Conservation (phyloP, 2,329 filamentous ascomycete species). For the Pestalotiopsis sp. region DNA sequence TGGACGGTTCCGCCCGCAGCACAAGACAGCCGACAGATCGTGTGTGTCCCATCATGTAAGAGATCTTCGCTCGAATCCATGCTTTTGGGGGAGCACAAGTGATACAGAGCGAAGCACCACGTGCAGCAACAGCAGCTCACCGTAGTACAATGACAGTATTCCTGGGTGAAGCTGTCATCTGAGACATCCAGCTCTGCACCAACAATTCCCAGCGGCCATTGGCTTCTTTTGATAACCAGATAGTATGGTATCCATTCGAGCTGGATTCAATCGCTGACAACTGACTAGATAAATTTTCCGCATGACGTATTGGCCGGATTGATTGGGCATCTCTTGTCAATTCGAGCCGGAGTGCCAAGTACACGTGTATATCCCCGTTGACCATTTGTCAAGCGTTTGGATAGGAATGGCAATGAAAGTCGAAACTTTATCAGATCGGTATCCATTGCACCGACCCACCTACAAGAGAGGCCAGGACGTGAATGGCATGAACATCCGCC, state of each 20-base stretch:
- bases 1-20: not conserved
- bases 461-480: not conserved
- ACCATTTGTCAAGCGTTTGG: not conserved
- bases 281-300: not conserved
- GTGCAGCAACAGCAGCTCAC: not conserved
- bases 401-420: not conserved
- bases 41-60: not conserved
- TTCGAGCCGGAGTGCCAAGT: not conserved
- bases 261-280: not conserved
- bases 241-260: not conserved
- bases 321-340: not conserved
- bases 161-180: not conserved
- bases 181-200: not conserved
- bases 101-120: not conserved
- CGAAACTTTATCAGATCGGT: constrained; percentile 9
- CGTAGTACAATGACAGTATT: not conserved
- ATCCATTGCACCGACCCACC: constrained; percentile 1
- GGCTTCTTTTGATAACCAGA: not conserved
- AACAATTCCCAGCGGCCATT: not conserved
- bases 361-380: not conserved
- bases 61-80: not conserved
- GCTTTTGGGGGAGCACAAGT: not conserved
- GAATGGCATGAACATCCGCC: not conserved
- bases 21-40: not conserved
- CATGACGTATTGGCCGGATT: not conserved